These are phyloP conservation scores for Mortierella sp. DNA, from an alignment of 371 early-diverging fungal genomes.

Conservation along the genomic window DNA sequence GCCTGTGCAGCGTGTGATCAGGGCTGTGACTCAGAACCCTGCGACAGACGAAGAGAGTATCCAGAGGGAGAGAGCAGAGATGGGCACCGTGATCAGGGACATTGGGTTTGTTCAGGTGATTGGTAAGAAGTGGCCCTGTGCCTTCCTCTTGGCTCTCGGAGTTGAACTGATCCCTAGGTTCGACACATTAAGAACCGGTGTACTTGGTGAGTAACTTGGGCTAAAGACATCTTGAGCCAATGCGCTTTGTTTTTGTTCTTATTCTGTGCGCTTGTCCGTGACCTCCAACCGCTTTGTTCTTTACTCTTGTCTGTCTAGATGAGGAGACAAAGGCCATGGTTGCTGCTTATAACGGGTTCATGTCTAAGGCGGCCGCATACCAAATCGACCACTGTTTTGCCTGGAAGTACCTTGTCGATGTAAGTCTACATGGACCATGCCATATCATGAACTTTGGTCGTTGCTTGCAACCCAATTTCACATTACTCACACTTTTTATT, in stretches of 20 bases:
- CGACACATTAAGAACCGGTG: slow-evolving; percentile 12
- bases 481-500: not conserved
- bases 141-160: slow-evolving; percentile 70
- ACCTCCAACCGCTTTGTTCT: not conserved
- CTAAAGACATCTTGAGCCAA: too few species aligned
- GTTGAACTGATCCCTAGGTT: slow-evolving; percentile 63
- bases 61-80: slow-evolving; percentile 25
- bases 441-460: not conserved
- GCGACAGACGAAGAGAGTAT: slow-evolving; percentile 15
- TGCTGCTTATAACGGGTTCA: slow-evolving; percentile 35
- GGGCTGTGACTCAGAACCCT: slow-evolving; percentile 25
- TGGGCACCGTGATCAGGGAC: slow-evolving; percentile 70
- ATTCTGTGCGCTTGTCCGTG: not conserved
- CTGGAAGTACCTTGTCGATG: slow-evolving; percentile 56
- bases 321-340: slow-evolving; percentile 19
- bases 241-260: not conserved
- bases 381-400: slow-evolving; percentile 43
- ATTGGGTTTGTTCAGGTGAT: slow-evolving; percentile 55
- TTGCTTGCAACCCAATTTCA: not conserved
- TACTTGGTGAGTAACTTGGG: slow-evolving; percentile 23
- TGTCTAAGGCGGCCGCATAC: slow-evolving; percentile 34
- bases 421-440: slow-evolving; percentile 13
- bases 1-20: slow-evolving; percentile 21
- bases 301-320: slow-evolving; percentile 18
- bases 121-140: slow-evolving; percentile 71